Evolutionary conservation across 2,329 filamentous ascomycete species (phyloP), one percentile per base, ranked within the genome.

Genomic region (Fusarium nelsonii): DNA sequence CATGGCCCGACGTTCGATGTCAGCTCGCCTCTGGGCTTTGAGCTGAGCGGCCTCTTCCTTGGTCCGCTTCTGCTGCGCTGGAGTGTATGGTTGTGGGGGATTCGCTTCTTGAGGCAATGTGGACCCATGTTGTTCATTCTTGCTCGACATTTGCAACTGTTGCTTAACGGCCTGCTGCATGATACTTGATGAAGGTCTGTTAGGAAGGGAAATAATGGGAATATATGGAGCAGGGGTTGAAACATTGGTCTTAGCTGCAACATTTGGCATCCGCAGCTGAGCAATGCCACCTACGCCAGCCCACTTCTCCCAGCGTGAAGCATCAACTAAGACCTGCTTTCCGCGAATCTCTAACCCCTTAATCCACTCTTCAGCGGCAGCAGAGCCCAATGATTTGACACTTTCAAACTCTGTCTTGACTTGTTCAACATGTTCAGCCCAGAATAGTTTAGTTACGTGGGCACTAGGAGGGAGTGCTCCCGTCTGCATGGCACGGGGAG

Each of bases 281-380:
- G 63, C 44, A 40, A 83, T 56, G 34, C 81, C 81, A 48, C 83
- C 83, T 40, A 84, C 79, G 6, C 74, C 70, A 67, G 90, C 88
- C 88, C 91, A 95, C 73, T 89, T 90, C 75, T 94, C 92, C 90
- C 92, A 95, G 50, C 91, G 87, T 30, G 87, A 84, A 32, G 87
- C 84, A 75, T 92, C 88, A 12, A 82, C 84, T 70, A 88, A 85
- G 49, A 84, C 80, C 61, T 88, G 83, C 71, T 87, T 87, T 11
- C 91, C 91, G 60, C 87, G 84, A 30, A 81, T 81, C 43, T 89
- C 86, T 5, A 96, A 84, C 11, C 92, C 92, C 78, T 94, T 94
- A 32, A 89, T 83, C 92, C 92, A 96, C 77, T 94, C 92, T 70
- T 93, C 90, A 6, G 87, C 85, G 12, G 90, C 87, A 41, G 90